Evolutionary conservation across 768 basidiomycete genomes (phyloP), one percentile per base, ranked within the genome.

Genomic region (Lactarius sp.): DNA sequence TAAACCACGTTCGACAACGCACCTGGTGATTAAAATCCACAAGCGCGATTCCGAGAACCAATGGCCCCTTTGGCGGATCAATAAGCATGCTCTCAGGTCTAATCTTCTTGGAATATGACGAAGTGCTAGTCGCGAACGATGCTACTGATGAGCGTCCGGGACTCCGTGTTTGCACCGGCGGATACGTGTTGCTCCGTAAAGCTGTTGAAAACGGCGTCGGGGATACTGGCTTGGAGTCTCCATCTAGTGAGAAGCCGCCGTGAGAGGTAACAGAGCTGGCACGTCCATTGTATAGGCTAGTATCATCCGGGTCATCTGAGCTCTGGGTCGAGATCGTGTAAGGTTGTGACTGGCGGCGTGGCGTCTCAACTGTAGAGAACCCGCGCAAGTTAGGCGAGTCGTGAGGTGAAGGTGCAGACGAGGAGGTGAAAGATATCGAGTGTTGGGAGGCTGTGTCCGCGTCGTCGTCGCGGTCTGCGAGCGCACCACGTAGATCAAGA

Each of bases 11-110:
- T 22, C n/a, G 37, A 37, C 31, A 39, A 74, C 82, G 70, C 72
- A 94, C 94, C 71, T 94, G 75, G 76, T 97, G 94, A 73, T 97
- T 94, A 73, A 97, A 97, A 72, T 97, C 94, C 39, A 97, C 87
- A n/a, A 97, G 77, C 2, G 92, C 93, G 58, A 96, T 86, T 4
- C 94, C 94, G 5, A 95, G 78, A 16, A 96, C 80, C 22, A 94
- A 76, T 7, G 85, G 85, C 9, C 77, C 79, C n/a, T 75, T 75
- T 0, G 81, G 79, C 16, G 85, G 79, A 36, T 82, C 80, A n/a
- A 90, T 74, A 9, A 94, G 70, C 72, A 90, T 76, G 4, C 88
- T 90, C 70, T 94, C 91, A 8, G 91, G 92, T 18, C 91, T 83
- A 37, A 85, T 81, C 73, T 93, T 94, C 63, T 74, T 79, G 39